Base-by-base conservation (phyloP, 768 basidiomycete genomes). In the Multifurca ochricompacta region DNA sequence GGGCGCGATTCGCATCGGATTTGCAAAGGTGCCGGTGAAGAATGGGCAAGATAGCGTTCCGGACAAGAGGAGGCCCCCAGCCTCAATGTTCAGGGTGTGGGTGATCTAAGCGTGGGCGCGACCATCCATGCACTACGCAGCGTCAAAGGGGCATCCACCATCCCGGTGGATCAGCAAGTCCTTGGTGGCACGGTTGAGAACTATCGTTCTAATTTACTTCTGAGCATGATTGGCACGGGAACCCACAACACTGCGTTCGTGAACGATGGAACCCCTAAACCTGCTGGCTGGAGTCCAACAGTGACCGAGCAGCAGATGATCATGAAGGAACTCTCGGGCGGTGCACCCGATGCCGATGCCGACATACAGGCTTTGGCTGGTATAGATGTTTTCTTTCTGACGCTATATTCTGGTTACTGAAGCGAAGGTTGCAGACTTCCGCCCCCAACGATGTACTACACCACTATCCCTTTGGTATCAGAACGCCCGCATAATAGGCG, bases 231-330 rank as follows among this genome's bases (percentile, higher is more conserved):
- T 64, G 84, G 78, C 6, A 82, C 83, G 42, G 87, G 88, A 10
- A 71, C 77, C 62, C 86, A 89, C 62, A 78, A 73, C 47, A 70
- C 75, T n/a, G 68, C 77, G 11, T 77, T 74, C 58, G 70, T 73
- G 51, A 70, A 73, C 32, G 87, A 86, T 56, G 79, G 80, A 27
- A 63, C 77, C 41, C 66, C 74, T 48, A 85, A 85, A 66, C 75
- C 81, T 36, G 73, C 80, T 58, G 80, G 81, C n/a, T 85, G 82
- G 80, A 69, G 75, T 28, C 77, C 82, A 8, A 80, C 82, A 5
- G 82, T 94, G 51, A 93, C 90, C 3, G 95, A 98, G 69, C 90
- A 93, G 66, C 94, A 97, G 70, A 90, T 96, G 87, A 86, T 99
- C 59, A 87, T 98, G 87, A 82, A 84, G 65, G 92, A 97, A 68